Conservation (phyloP, 129 eudicot species). For the Pittosporum tobira region DNA sequence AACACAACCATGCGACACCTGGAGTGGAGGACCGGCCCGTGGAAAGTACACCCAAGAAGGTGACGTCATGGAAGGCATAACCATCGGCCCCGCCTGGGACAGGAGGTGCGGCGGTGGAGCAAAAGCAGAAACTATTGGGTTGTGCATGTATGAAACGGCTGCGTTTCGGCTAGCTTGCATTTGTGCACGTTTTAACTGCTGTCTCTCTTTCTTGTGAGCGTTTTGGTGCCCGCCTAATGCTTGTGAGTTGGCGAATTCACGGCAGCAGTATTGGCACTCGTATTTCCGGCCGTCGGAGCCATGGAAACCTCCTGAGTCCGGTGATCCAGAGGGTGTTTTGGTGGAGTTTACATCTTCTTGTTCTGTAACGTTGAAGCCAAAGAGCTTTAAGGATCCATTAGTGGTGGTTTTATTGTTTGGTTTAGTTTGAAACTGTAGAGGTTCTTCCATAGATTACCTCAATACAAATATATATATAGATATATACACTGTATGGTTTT, state of each 20-base stretch:
- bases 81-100: constrained; percentile 37
- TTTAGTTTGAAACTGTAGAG: constrained; percentile 41
- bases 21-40: constrained; percentile 67
- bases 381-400: constrained; percentile 53
- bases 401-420: constrained; percentile 28
- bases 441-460: constrained; percentile 40
- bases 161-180: constrained; percentile 88
- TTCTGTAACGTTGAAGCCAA: constrained; percentile 72
- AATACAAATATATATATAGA: background rate
- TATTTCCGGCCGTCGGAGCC: constrained; percentile 59
- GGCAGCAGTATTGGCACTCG: constrained; percentile 94
- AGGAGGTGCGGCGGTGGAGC: constrained; percentile 82
- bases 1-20: constrained; percentile 66
- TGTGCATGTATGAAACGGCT: constrained; percentile 70
- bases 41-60: constrained; percentile 70
- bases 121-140: constrained; percentile 85
- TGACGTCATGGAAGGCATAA: constrained; percentile 32
- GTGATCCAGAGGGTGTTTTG: constrained; percentile 39
- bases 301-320: constrained; percentile 45
- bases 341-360: constrained; percentile 49
- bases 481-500: background rate
- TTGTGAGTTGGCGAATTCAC: constrained; percentile 94
- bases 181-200: constrained; percentile 83
- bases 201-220: constrained; percentile 95
- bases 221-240: constrained; percentile 96